Conservation (phyloP, 306 rosid species). For the Astragalus glycyphyllos region DNA sequence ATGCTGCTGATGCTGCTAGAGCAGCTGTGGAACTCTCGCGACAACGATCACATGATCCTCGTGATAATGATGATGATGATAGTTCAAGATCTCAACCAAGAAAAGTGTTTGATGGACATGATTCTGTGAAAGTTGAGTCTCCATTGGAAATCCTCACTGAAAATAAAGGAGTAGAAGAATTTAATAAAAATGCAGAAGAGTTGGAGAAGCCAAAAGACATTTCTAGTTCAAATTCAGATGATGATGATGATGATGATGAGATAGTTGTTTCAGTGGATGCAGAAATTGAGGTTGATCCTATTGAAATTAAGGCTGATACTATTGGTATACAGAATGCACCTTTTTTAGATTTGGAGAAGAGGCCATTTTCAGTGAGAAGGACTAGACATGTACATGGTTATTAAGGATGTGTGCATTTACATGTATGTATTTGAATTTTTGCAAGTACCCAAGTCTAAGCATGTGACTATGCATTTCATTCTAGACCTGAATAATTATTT, state of each 20-base stretch:
- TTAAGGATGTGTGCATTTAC: not conserved
- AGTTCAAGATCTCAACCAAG: conserved; percentile 48
- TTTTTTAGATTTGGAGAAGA: conserved; percentile 52
- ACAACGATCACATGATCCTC: conserved; percentile 57
- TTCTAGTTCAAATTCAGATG: conserved; percentile 48
- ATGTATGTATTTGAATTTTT: conserved; percentile 16
- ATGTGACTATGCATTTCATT: not conserved
- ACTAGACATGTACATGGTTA: conserved; percentile 41
- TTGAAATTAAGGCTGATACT: conserved; percentile 25
- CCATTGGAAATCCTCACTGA: conserved; percentile 40
- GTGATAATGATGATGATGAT: not conserved
- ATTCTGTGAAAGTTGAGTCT: conserved; percentile 31
- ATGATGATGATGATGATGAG: conserved; percentile 41
- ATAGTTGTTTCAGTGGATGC: conserved; percentile 25
- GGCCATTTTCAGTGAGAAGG: conserved; percentile 68
- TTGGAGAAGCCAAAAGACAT: conserved; percentile 42
- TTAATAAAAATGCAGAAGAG: conserved; percentile 33
- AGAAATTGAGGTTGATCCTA: conserved; percentile 39
- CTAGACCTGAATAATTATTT: conserved; percentile 17
- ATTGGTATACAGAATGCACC: conserved; percentile 40
- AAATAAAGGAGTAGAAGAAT: conserved; percentile 32
- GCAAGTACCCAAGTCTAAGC: conserved; percentile 27
- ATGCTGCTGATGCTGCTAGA: conserved; percentile 91
- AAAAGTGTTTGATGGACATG: conserved; percentile 36
- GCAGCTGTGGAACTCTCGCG: conserved; percentile 85